Evolutionary conservation across 352 stramenopile species (phyloP), one percentile per base, ranked within the genome.

Genomic region (Phytophthora foliorum): DNA sequence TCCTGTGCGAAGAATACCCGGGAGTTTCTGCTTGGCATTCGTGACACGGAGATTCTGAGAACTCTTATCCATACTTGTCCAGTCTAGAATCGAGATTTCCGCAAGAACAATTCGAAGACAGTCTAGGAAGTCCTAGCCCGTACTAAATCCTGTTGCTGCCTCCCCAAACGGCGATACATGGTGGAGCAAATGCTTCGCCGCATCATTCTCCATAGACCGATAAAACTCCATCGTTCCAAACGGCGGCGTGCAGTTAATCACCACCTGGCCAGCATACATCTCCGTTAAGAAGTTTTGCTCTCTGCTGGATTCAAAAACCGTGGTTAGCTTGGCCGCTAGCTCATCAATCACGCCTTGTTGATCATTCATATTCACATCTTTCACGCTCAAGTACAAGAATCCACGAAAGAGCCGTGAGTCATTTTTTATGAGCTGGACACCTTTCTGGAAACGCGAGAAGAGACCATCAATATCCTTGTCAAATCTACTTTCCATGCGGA

Each of bases 21-120:
- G 63, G 0, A 91, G 42, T 34, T 78, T 80, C 3, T 67, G 51
- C 3, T 70, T 64, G 4, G 75, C 22, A 11, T 91, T 79, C 1
- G 67, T 34, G 11, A 90, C 21, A 24, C 78, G 58, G 27, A 90
- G 65, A 24, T 78, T 71, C 0, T 78, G 32, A 0, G 81, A 61
- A 13, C 68, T 84, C 13, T 91, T 72, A 24, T 92, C 84, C 10
- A 90, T 63, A 3, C 66, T 82, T 0, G 84, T 92, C 82, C 84
- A 92, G 38, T 91, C 82, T 21, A 92, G 34, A 27, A 92, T 88
- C 3, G 80, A 82, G 5, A 92, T 87, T 55, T 92, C 91, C 1
- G 80, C 77, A 1, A 92, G 32, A n/a, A 91, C 65, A n/a, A 91
- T 45, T 0, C 80, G 76, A 21, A 92, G 51, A 39, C 82, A 92